Evolutionary conservation across 2,329 filamentous ascomycete genomes (phyloP).

Genomic region (Akanthomyces lecanii): DNA sequence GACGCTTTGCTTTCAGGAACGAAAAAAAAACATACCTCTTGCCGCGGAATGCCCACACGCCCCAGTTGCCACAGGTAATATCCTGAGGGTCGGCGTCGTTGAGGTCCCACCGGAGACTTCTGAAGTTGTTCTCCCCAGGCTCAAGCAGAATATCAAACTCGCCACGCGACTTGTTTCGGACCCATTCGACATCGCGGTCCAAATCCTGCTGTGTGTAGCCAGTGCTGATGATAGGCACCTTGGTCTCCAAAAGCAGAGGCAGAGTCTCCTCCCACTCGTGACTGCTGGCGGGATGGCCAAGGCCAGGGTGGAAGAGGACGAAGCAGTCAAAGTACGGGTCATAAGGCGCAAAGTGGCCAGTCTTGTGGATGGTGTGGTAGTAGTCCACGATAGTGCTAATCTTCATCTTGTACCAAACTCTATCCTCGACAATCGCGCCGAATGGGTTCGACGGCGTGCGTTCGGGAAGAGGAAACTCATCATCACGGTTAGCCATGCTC

Average conservation of each 20-base stretch:
- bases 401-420: slow-evolving; percentile 84
- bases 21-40: slow-evolving; percentile 66
- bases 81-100: slow-evolving; percentile 95
- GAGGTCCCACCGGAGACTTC: slow-evolving; percentile 92
- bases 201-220: slow-evolving; percentile 96
- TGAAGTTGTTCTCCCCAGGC: slow-evolving; percentile 89
- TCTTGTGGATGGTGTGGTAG: slow-evolving; percentile 92
- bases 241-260: slow-evolving; percentile 87
- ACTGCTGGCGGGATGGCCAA: slow-evolving; percentile 88
- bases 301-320: slow-evolving; percentile 91
- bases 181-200: slow-evolving; percentile 87
- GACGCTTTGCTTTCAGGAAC: background rate
- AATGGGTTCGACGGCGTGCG: slow-evolving; percentile 85
- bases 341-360: slow-evolving; percentile 86
- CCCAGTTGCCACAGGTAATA: slow-evolving; percentile 94
- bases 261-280: slow-evolving; percentile 94
- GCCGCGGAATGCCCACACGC: slow-evolving; percentile 92
- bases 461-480: slow-evolving; percentile 85
- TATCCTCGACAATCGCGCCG: slow-evolving; percentile 88
- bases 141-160: slow-evolving; percentile 91
- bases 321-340: slow-evolving; percentile 99
- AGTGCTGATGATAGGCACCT: slow-evolving; percentile 88
- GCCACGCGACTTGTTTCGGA: slow-evolving; percentile 76
- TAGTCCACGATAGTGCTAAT: slow-evolving; percentile 98
- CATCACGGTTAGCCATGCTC: slow-evolving; percentile 89